Conservation (phyloP, 1,284 basidiomycete species). For the Hymenochaete sp. region DNA sequence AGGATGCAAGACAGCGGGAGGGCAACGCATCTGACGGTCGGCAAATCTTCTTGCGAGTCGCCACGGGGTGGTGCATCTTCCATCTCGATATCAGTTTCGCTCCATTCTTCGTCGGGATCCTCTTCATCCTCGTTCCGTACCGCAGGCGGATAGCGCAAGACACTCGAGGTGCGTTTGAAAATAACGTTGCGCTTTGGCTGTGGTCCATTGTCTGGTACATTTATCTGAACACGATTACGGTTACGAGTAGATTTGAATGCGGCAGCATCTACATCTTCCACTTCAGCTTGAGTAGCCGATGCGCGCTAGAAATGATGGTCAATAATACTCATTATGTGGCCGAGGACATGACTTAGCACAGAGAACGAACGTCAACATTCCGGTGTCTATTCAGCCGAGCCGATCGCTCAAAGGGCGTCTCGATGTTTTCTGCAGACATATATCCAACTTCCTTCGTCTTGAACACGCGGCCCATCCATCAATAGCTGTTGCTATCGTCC, state of each 20-base stretch:
- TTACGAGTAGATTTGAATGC: conserved; percentile 23
- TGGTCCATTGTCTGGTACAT: not conserved
- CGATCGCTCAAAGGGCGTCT: conserved; percentile 94
- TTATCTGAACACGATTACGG: conserved; percentile 17
- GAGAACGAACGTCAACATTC: conserved; percentile 81
- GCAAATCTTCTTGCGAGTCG: conserved; percentile 2
- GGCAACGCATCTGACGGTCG: too few relatives aligned
- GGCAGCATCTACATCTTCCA: conserved; percentile 40
- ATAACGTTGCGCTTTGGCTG: conserved; percentile 32
- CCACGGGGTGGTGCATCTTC: conserved; percentile 38
- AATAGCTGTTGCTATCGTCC: conserved; percentile 96
- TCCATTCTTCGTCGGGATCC: conserved; percentile 65
- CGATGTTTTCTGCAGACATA: conserved; percentile 98
- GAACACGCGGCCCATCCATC: conserved; percentile 95
- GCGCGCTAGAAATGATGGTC: conserved; percentile 45
- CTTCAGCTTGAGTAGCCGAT: conserved; percentile 62
- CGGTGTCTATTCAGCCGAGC: conserved; percentile 95
- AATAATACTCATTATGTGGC: not conserved
- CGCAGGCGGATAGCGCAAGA: conserved; percentile 70
- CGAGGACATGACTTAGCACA: conserved; percentile 20
- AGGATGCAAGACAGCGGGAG: too few relatives aligned
- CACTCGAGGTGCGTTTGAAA: conserved; percentile 50
- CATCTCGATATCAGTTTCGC: conserved; percentile 62
- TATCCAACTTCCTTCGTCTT: conserved; percentile 99
- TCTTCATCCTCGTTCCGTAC: conserved; percentile 80